These are phyloP conservation scores for Solanum okadae DNA, from an alignment of 257 asterid species.

Conservation along the genomic window DNA sequence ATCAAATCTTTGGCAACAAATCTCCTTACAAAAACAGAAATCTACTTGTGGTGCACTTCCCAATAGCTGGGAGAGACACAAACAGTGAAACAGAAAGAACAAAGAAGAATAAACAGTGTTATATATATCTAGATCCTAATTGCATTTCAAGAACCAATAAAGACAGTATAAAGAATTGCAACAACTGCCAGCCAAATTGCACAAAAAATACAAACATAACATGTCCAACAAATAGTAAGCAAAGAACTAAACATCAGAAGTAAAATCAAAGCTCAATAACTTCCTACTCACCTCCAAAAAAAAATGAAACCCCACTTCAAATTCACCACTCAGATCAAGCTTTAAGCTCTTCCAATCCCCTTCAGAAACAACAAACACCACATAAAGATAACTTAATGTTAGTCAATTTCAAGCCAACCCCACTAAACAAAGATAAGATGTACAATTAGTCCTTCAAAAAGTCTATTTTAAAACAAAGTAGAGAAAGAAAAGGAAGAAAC, in stretches of 20 bases:
- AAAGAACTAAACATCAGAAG: background rate
- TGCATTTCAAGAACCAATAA: background rate
- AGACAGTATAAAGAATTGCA: background rate
- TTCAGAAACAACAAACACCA: constrained; percentile 15
- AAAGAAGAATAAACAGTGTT: background rate
- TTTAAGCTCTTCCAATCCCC: background rate
- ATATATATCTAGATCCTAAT: background rate
- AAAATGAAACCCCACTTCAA: constrained; percentile 12
- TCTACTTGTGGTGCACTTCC: background rate
- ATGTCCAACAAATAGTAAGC: background rate
- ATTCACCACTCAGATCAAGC: constrained; percentile 9
- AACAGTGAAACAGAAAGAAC: background rate
- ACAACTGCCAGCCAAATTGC: background rate
- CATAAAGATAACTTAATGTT: constrained; percentile 6
- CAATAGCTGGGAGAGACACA: background rate
- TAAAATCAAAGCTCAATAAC: background rate
- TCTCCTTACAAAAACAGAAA: background rate
- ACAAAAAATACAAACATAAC: background rate
- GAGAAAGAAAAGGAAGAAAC: constrained; percentile 4
- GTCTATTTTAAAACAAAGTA: constrained; percentile 15
- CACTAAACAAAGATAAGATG: constrained; percentile 4
- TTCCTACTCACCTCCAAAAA: constrained; percentile 23
- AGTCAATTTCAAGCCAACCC: constrained; percentile 20
- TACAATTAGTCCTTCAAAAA: constrained; percentile 19
- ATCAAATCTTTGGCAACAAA: background rate